Evolutionary conservation across 1,284 basidiomycete genomes (phyloP), one percentile per base, ranked within the genome.

Genomic region (Meripilus lineatus): DNA sequence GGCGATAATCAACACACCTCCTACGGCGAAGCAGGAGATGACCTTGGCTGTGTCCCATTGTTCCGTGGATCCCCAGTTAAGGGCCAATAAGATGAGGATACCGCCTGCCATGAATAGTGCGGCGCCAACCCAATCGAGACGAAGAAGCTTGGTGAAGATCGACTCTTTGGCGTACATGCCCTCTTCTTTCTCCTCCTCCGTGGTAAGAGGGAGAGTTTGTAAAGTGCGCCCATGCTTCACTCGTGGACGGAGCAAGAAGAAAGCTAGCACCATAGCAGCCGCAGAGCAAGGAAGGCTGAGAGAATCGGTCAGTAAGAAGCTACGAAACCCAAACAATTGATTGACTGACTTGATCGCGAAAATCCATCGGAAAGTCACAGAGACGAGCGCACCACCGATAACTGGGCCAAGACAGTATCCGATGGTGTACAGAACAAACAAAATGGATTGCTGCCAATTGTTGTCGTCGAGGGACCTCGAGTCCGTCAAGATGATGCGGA

Each of bases 321-420:
- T 24, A 32, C 21, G 47, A 6, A 4, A 40, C 36, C 2, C 22
- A 14, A 15, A 18, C 10, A 7, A 30, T 8, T 17, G 25, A 6
- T 13, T 23, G 1, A 48, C 69, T 49, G 40, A 72, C 72, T 77
- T 77, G 61, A 77, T 77, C 2, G 68, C 75, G 46, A 76, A 77
- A 13, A 77, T 67, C 74, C 74, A 77, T 23, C 75, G 66, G 55
- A 72, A 77, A 37, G 58, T 68, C 5, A 67, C 55, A 2, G 51
- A 51, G 3, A 67, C 57, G 5, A 77, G 53, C 20, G 50, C 63
- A 4, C 74, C 75, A 3, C 74, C 74, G 37, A 75, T 69, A 37
- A 68, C 55, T 0, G 75, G 75, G 0, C 75, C 75, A 4, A 69
- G 42, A 35, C 58, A 64, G 45, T 62, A 75, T 0, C 74, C 73